Conservation (phyloP, 208 protist species). For the Leishmania turanica region DNA sequence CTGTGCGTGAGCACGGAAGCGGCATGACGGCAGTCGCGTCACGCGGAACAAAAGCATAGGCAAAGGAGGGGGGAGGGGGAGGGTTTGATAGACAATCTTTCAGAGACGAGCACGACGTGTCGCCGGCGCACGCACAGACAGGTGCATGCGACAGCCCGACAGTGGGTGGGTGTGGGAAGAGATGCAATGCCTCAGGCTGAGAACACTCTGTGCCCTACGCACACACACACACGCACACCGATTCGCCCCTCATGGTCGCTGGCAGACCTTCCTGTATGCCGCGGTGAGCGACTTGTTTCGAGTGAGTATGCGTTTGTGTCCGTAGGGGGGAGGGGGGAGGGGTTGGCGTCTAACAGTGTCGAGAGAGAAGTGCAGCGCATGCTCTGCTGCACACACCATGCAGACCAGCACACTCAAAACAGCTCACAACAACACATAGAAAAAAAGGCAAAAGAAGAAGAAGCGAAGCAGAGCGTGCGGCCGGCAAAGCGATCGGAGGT, state of each 20-base stretch:
- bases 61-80: no score
- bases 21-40: neutral
- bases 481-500: neutral
- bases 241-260: neutral
- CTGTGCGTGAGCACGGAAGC: neutral
- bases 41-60: neutral
- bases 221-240: neutral
- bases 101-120: neutral
- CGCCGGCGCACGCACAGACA: neutral
- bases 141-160: neutral
- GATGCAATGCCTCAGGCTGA: neutral
- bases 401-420: neutral
- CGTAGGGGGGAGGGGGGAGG: neutral
- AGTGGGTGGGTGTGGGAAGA: neutral
- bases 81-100: neutral
- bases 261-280: neutral
- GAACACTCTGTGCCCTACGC: neutral
- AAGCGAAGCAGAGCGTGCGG: neutral
- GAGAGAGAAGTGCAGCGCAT: neutral
- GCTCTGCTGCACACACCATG: neutral
- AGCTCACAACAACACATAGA: no score
- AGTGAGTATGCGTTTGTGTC: neutral
- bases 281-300: neutral
- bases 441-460: neutral
- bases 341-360: neutral